phyloP scores from a whole-genome alignment of 495 filamentous ascomycete genomes.

The Aspergillus haitiensis region DNA sequence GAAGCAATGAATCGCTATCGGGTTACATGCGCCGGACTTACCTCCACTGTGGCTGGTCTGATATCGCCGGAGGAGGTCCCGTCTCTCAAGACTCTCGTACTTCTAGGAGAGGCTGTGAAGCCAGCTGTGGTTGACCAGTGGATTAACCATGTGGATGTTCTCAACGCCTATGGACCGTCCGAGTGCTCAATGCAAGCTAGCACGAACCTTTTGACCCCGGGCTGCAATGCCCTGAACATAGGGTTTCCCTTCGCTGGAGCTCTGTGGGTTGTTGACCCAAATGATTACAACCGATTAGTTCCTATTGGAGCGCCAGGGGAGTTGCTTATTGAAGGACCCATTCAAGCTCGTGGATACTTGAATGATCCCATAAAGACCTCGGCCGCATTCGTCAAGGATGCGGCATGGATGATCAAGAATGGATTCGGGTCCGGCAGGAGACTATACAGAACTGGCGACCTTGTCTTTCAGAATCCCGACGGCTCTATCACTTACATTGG shows the following conservation, averaged over 20 bases:
- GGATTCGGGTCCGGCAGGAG: slow-evolving; percentile 30
- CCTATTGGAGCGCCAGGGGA: slow-evolving; percentile 56
- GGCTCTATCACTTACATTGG: slow-evolving; percentile 42
- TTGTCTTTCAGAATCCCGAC: slow-evolving; percentile 34
- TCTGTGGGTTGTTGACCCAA: slow-evolving; percentile 54
- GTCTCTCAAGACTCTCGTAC: slow-evolving; percentile 23
- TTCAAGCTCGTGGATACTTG: slow-evolving; percentile 52
- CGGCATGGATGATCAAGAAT: slow-evolving; percentile 36
- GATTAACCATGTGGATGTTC: slow-evolving; percentile 16
- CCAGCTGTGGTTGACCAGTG: slow-evolving; percentile 13
- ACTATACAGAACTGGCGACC: slow-evolving; percentile 48
- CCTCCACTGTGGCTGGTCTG: slow-evolving; percentile 31
- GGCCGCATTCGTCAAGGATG: slow-evolving; percentile 47
- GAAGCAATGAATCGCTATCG: slow-evolving; percentile 25
- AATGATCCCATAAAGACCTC: slow-evolving; percentile 42
- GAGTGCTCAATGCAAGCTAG: slow-evolving; percentile 26
- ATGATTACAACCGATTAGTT: slow-evolving; percentile 47
- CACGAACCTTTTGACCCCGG: slow-evolving; percentile 1
- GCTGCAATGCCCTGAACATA: slow-evolving; percentile 8
- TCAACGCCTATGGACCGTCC: slow-evolving; percentile 30
- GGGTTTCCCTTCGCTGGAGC: slow-evolving; percentile 21
- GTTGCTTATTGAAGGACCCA: slow-evolving; percentile 54
- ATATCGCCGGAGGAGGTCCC: slow-evolving; percentile 25
- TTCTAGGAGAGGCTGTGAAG: slow-evolving; percentile 31
- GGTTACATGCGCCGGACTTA: slow-evolving; percentile 31